A percentile compares a stretch with the other conserved stretches of the same genome.
Conservation (phyloP, 2,329 filamentous ascomycete genomes). For the Exophiala oligosperma region DNA sequence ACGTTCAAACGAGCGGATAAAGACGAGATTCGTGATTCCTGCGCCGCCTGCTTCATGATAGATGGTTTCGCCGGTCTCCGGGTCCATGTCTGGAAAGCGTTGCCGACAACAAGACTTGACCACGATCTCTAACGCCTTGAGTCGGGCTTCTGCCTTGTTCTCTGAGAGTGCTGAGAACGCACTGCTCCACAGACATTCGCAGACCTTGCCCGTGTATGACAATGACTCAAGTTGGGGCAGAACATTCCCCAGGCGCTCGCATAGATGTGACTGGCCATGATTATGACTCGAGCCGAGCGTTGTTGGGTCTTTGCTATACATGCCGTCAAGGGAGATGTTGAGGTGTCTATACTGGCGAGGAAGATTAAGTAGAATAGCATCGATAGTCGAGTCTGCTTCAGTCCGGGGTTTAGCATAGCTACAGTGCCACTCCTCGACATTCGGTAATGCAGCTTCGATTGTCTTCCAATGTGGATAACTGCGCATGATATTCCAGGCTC, state of each 20-base stretch:
- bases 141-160: conserved; percentile 41
- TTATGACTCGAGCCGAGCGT: conserved; percentile 42
- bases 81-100: conserved; percentile 24
- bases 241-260: conserved; percentile 61
- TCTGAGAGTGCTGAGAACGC: conserved; percentile 53
- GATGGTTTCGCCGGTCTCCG: conserved; percentile 24
- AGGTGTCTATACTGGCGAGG: conserved; percentile 62
- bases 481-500: conserved; percentile 75
- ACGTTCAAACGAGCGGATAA: conserved; percentile 70
- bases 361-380: conserved; percentile 60
- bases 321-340: conserved; percentile 69
- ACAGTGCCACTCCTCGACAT: conserved; percentile 57
- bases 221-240: conserved; percentile 66
- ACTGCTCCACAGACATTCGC: conserved; percentile 65
- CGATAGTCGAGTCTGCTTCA: conserved; percentile 71
- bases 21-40: conserved; percentile 70
- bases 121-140: conserved; percentile 69
- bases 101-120: conserved; percentile 72
- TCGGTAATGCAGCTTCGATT: conserved; percentile 64
- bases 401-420: conserved; percentile 68
- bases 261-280: conserved; percentile 57
- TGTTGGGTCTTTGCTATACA: conserved; percentile 62
- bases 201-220: conserved; percentile 71
- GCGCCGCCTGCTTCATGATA: conserved; percentile 34
- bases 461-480: conserved; percentile 62